Evolutionary conservation across 2,329 filamentous ascomycete genomes (phyloP).

Genomic region (Dryadomyces quercivorus): DNA sequence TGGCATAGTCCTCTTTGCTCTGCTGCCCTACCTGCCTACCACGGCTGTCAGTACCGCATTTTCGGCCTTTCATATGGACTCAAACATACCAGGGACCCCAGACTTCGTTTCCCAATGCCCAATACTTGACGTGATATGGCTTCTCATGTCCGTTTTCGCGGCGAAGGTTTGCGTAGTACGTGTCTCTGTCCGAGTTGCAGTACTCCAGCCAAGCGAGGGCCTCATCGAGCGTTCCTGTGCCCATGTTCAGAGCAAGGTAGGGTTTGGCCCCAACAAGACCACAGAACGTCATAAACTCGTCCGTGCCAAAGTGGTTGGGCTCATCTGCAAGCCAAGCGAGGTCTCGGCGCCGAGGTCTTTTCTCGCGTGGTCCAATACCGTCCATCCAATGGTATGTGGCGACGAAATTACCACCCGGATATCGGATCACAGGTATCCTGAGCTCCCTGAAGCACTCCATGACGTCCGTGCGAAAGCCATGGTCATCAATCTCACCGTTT

Average conservation of each 20-base stretch:
- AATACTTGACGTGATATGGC: slow-evolving; percentile 75
- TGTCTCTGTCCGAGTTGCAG: slow-evolving; percentile 68
- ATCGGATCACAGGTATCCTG: slow-evolving; percentile 63
- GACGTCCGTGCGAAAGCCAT: slow-evolving; percentile 71
- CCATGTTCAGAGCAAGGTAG: slow-evolving; percentile 71
- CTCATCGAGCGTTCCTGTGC: slow-evolving; percentile 51
- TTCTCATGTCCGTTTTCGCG: slow-evolving; percentile 62
- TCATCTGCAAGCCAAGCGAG: slow-evolving; percentile 70
- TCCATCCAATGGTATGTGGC: slow-evolving; percentile 81
- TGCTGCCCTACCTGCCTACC: slow-evolving; percentile 53
- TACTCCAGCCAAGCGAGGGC: slow-evolving; percentile 72
- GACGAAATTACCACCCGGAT: slow-evolving; percentile 74
- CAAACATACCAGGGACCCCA: slow-evolving; percentile 37
- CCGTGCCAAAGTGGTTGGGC: slow-evolving; percentile 69
- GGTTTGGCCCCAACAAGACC: slow-evolving; percentile 61
- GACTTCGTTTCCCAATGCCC: slow-evolving; percentile 69
- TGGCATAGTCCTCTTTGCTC: slow-evolving; percentile 58
- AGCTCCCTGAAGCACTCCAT: slow-evolving; percentile 62
- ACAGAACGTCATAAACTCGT: slow-evolving; percentile 79
- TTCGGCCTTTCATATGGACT: background rate
- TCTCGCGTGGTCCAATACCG: slow-evolving; percentile 61
- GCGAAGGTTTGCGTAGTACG: slow-evolving; percentile 70
- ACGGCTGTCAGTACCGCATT: background rate
- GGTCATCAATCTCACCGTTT: slow-evolving; percentile 45
- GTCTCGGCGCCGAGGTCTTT: slow-evolving; percentile 54